Base-by-base conservation (phyloP, 1,284 basidiomycete genomes). In the Cutaneotrichosporon dermatis region DNA sequence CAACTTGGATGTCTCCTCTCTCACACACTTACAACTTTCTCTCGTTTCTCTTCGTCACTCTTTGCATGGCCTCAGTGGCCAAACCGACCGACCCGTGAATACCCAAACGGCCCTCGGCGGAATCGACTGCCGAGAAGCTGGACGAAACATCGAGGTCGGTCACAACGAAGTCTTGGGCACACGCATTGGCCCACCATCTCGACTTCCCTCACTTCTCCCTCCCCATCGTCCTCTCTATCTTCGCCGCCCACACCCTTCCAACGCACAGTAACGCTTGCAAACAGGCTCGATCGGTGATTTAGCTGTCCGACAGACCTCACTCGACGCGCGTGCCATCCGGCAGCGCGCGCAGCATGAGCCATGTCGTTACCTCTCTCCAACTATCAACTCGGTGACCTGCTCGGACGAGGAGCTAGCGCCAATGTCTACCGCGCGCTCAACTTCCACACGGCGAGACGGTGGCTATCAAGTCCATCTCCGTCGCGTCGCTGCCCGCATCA, bases 381-480 rank as follows among this genome's bases (percentile, higher is more conserved):
- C 62, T 76, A 94, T 89, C 91, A 93, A 90, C 84, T 97, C 48
- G 93, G 92, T 36, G 93, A 97, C 75, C 90, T 88, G 51, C 83
- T 97, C 11, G 93, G 93, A 45, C 92, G 93, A 76, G 93, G 93
- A 68, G 93, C 93, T 58, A 94, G 92, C 70, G 93, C 90, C 11
- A 90, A 92, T 74, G 93, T 97, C 65, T 97, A 93, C 77, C 88
- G 92, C 87, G 82, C 79, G 85, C 83, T 99, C 74, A 98, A 98
- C 75, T 97, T 92, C 87, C 88, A 88, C 41, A 96, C 92, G 33
- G 94, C 51, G 93, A 96, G 80, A 94, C 92, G 1, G 92, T 96
- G 39, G 92, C 92, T 6, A 88, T 94, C 73, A 98, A 95, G 83
- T 92, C 91, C 77, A 94, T 94, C 71, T 88, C 92, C 70, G 81